Conservation (phyloP, 176 grass and related monocot species). For the Phoenix dactylifera region DNA sequence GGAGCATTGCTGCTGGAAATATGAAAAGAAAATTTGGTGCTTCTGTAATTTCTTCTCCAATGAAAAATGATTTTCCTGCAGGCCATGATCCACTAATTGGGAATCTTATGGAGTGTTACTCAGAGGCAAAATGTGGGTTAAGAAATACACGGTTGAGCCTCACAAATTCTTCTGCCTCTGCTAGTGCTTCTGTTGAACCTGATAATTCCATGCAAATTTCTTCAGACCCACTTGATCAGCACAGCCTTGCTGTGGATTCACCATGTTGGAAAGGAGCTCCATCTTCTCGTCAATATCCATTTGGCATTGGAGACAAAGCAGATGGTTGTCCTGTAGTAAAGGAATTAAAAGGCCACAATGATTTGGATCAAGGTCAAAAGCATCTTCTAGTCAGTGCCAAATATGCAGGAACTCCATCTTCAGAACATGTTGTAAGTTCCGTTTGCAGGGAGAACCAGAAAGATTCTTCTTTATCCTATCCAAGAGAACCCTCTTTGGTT, state of each 20-base stretch:
- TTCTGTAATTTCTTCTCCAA: neutral
- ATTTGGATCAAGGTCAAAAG: slow-evolving; percentile 24
- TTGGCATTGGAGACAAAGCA: slow-evolving; percentile 28
- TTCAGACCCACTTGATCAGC: slow-evolving; percentile 22
- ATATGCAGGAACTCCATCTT: neutral
- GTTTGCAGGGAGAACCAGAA: slow-evolving; percentile 7
- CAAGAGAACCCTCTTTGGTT: slow-evolving; percentile 5
- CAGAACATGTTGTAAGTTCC: neutral
- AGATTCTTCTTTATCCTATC: neutral
- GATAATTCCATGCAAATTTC: slow-evolving; percentile 12
- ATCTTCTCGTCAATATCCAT: slow-evolving; percentile 23
- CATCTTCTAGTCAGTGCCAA: neutral
- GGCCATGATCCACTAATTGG: neutral
- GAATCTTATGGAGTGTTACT: slow-evolving; percentile 3
- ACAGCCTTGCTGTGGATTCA: slow-evolving; percentile 47
- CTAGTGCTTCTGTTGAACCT: slow-evolving; percentile 14
- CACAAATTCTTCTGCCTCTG: slow-evolving; percentile 18
- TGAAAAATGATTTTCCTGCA: neutral
- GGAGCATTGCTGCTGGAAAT: neutral
- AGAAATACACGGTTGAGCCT: neutral
- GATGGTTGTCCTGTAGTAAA: neutral
- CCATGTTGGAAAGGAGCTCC: slow-evolving; percentile 70
- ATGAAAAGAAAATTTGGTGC: neutral
- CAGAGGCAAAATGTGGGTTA: slow-evolving; percentile 20
- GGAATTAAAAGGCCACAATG: slow-evolving; percentile 10